Evolutionary conservation across 345 rosid species (phyloP).

Genomic region (Salix viminalis): DNA sequence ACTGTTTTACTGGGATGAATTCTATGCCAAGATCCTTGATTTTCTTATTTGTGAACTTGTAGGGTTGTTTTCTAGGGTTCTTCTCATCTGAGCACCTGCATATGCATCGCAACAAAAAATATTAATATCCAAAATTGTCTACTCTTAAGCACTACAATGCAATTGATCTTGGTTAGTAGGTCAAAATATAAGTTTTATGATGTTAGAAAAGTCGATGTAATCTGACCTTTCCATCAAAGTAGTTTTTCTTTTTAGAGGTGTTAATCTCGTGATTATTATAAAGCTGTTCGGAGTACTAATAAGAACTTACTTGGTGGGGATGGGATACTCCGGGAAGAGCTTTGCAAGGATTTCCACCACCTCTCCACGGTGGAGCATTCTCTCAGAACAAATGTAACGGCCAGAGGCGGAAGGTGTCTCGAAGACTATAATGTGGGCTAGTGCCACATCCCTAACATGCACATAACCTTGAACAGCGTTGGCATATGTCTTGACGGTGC

Average conservation of each 20-base stretch:
- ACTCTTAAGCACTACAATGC: too few species aligned
- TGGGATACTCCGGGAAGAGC: conserved; percentile 84
- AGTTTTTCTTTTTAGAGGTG: background rate
- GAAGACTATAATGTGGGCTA: conserved; percentile 74
- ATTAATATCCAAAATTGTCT: too few species aligned
- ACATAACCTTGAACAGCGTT: conserved; percentile 86
- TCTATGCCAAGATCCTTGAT: conserved; percentile 69
- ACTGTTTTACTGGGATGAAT: conserved; percentile 71
- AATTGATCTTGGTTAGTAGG: too few species aligned
- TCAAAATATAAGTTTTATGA: too few species aligned
- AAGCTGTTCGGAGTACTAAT: background rate
- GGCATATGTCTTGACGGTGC: conserved; percentile 89
- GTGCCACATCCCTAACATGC: conserved; percentile 77
- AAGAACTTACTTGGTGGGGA: conserved; percentile 85
- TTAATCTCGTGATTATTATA: too few species aligned
- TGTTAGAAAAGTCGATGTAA: too few species aligned
- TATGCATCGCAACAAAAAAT: background rate
- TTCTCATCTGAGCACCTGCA: conserved; percentile 86
- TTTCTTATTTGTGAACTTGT: conserved; percentile 77
- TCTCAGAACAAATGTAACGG: conserved; percentile 80
- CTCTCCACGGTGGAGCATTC: conserved; percentile 88
- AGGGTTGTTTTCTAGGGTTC: conserved; percentile 70
- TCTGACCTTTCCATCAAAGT: too few species aligned
- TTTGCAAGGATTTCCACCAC: conserved; percentile 84
- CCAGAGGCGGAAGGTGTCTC: conserved; percentile 89